Conservation (phyloP, 805 yeast genomes). For the Cephaloascus albidus region DNA sequence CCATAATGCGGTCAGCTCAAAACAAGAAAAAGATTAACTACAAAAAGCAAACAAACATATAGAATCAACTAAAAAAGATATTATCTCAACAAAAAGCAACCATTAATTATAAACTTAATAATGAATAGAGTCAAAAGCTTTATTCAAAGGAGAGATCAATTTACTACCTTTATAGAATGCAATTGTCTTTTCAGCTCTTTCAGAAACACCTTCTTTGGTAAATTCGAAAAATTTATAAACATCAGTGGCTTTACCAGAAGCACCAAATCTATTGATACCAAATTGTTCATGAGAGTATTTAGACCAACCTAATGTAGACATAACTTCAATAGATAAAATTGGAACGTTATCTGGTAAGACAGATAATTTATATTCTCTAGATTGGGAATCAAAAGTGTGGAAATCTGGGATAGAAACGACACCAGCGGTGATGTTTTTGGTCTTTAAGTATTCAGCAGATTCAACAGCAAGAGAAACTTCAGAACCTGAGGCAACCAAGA, state of each 20-base stretch:
- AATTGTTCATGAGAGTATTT: constrained; percentile 94
- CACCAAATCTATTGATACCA: constrained; percentile 94
- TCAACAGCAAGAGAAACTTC: constrained; percentile 81
- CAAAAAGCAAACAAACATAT: too few relatives aligned
- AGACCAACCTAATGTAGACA: constrained; percentile 87
- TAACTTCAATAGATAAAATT: constrained; percentile 86
- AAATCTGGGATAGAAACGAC: constrained; percentile 93
- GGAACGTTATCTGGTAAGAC: constrained; percentile 95
- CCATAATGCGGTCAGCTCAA: too few relatives aligned
- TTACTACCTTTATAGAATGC: constrained; percentile 74
- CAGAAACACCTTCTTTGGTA: constrained; percentile 87
- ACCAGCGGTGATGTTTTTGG: constrained; percentile 61
- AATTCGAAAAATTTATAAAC: constrained; percentile 82
- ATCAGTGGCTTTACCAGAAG: constrained; percentile 82
- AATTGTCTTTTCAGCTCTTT: constrained; percentile 72
- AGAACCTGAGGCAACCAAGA: constrained; percentile 87
- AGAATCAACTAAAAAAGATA: too few relatives aligned
- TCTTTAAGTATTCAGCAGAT: constrained; percentile 64
- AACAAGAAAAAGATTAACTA: too few relatives aligned
- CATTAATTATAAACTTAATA: too few relatives aligned
- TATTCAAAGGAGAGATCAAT: constrained; percentile 67
- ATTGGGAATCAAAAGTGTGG: constrained; percentile 80
- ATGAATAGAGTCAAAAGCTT: constrained; percentile 51
- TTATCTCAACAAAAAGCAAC: too few relatives aligned
- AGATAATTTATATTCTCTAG: constrained; percentile 68